phyloP scores from a whole-genome alignment of 176 grass and related monocot species.

The Zoysia japonica region DNA sequence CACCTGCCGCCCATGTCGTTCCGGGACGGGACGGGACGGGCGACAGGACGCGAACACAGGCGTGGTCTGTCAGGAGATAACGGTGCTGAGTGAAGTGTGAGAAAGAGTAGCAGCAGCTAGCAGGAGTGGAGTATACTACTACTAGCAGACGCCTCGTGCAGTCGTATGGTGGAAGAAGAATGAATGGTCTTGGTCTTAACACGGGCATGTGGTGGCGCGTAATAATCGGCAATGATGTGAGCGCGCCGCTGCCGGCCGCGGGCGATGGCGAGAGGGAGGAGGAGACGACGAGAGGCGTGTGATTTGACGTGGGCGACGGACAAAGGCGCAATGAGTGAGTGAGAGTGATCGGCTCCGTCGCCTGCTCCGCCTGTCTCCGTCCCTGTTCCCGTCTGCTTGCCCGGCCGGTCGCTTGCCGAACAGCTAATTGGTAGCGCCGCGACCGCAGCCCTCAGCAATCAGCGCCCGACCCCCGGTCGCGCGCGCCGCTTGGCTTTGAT shows the following conservation, averaged over 20 bases:
- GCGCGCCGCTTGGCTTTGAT: too few relatives aligned
- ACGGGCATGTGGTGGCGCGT: slow-evolving; percentile 6
- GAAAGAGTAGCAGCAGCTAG: not conserved
- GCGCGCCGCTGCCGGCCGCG: not conserved
- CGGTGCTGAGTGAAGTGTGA: not conserved
- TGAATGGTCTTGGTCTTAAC: not conserved
- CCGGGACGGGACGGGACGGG: not conserved
- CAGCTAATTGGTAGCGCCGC: not conserved
- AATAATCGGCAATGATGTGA: slow-evolving; percentile 47
- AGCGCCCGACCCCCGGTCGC: too few relatives aligned
- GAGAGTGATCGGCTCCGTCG: slow-evolving; percentile 26
- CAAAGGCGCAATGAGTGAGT: slow-evolving; percentile 9
- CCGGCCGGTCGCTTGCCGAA: not conserved
- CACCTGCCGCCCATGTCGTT: slow-evolving; percentile 39
- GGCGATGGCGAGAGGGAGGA: not conserved
- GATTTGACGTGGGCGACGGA: slow-evolving; percentile 49
- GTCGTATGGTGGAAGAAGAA: not conserved
- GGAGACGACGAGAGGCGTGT: not conserved
- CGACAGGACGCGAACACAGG: not conserved
- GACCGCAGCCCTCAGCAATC: too few relatives aligned
- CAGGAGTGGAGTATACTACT: not conserved
- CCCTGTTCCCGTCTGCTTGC: not conserved
- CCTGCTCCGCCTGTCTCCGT: not conserved
- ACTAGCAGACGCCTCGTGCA: not conserved
- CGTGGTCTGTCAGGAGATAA: not conserved